Evolutionary conservation across 768 basidiomycete species (phyloP).

Genomic region (Cytidiella melzeri): DNA sequence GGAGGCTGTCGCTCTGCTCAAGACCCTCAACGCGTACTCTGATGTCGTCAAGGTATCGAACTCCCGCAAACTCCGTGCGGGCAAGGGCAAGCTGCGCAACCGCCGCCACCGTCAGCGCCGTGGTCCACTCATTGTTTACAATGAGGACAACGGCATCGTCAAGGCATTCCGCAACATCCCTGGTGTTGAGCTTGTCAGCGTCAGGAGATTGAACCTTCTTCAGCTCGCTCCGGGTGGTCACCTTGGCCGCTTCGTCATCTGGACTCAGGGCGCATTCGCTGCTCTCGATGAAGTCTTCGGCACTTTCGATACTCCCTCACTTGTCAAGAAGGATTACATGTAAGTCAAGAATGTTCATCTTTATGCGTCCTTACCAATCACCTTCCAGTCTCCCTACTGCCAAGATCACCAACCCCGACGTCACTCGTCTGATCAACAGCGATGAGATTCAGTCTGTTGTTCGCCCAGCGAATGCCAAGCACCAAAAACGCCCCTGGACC

Average conservation of each 20-base stretch:
- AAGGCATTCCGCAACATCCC: constrained; percentile 99
- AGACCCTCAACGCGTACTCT: constrained; percentile 79
- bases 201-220: constrained; percentile 91
- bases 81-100: constrained; percentile 96
- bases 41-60: constrained; percentile 97
- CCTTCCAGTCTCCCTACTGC: constrained; percentile 75
- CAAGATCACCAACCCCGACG: constrained; percentile 96
- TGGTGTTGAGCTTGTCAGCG: constrained; percentile 95
- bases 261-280: constrained; percentile 92
- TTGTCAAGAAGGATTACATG: constrained; percentile 87
- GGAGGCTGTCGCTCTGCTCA: constrained; percentile 91
- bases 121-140: constrained; percentile 95
- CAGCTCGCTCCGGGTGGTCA: constrained; percentile 99
- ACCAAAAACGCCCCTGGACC: constrained; percentile 91
- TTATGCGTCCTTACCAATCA: not conserved
- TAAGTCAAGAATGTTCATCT: constrained; percentile 29
- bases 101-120: constrained; percentile 95
- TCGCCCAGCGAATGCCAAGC: constrained; percentile 80
- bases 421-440: constrained; percentile 97
- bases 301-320: constrained; percentile 83
- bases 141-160: constrained; percentile 95
- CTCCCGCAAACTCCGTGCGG: constrained; percentile 93
- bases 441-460: constrained; percentile 97
- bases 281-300: constrained; percentile 95
- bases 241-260: constrained; percentile 97